A percentile compares a stretch with the other conserved stretches of the same genome.
Conservation (phyloP, 192 early-diverging fungal species). For the Piromyces sp. region DNA sequence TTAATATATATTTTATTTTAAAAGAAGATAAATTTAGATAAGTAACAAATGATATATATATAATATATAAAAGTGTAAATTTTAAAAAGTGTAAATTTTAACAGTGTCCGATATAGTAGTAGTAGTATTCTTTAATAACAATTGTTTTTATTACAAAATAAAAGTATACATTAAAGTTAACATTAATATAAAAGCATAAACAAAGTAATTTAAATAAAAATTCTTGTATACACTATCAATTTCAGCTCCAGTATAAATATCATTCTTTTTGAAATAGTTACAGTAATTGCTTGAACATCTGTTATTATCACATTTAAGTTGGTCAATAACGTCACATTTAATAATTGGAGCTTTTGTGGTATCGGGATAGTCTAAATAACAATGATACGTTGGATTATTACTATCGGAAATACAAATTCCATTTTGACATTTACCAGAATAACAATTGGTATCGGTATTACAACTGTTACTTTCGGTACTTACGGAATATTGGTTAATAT, state of each 20-base stretch:
- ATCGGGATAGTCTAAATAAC: not conserved
- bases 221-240: not conserved
- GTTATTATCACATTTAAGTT: not conserved
- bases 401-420: not conserved
- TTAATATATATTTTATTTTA: too few relatives aligned
- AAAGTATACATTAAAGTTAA: too few relatives aligned
- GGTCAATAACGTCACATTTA: not conserved
- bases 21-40: too few relatives aligned
- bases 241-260: not conserved
- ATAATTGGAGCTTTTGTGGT: not conserved
- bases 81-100: too few relatives aligned
- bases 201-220: too few relatives aligned
- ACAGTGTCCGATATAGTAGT: too few relatives aligned
- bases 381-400: not conserved
- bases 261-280: not conserved
- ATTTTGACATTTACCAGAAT: not conserved
- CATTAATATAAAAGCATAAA: too few relatives aligned
- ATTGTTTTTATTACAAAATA: too few relatives aligned
- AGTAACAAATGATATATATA: too few relatives aligned
- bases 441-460: not conserved
- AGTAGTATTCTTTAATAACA: too few relatives aligned
- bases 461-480: not conserved
- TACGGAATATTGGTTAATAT: not conserved
- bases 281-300: not conserved
- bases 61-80: too few relatives aligned